A percentile compares a stretch with the other conserved stretches of the same genome.
phyloP scores from a whole-genome alignment of 768 basidiomycete genomes.

The Boletus pseudo-olivaceus region DNA sequence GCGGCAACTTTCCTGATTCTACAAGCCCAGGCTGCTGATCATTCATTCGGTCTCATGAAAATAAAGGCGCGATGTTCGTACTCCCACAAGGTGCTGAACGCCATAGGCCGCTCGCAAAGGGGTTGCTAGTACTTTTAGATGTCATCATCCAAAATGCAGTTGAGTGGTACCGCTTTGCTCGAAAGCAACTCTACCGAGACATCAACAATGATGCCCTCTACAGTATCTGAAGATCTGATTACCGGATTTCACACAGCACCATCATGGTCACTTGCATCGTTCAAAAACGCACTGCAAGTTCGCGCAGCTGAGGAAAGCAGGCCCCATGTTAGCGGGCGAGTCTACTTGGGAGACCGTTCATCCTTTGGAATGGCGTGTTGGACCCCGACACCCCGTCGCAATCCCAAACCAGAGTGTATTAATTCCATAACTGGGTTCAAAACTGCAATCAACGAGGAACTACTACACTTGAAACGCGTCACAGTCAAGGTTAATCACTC shows the following conservation, averaged over 20 bases:
- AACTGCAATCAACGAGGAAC: neutral
- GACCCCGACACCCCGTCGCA: neutral
- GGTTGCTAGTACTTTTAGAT: neutral
- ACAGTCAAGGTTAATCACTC: neutral
- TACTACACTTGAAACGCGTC: neutral
- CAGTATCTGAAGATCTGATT: neutral
- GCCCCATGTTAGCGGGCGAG: neutral
- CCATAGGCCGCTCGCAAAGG: neutral
- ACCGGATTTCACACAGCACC: neutral
- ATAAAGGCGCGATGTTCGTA: neutral
- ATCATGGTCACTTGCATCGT: neutral
- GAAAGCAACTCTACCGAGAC: neutral
- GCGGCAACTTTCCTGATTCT: neutral
- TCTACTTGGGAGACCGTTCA: neutral
- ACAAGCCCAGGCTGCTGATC: neutral
- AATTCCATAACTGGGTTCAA: conserved; percentile 16
- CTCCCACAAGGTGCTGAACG: neutral
- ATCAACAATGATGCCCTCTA: neutral
- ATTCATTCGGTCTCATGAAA: neutral
- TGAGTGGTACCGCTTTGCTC: neutral
- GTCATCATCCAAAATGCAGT: neutral
- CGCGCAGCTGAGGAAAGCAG: neutral
- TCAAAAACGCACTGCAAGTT: neutral
- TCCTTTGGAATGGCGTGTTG: neutral
- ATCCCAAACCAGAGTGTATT: conserved; percentile 14